These are phyloP conservation scores for Solanum rostratum DNA, from an alignment of 257 asterid species.

Conservation along the genomic window DNA sequence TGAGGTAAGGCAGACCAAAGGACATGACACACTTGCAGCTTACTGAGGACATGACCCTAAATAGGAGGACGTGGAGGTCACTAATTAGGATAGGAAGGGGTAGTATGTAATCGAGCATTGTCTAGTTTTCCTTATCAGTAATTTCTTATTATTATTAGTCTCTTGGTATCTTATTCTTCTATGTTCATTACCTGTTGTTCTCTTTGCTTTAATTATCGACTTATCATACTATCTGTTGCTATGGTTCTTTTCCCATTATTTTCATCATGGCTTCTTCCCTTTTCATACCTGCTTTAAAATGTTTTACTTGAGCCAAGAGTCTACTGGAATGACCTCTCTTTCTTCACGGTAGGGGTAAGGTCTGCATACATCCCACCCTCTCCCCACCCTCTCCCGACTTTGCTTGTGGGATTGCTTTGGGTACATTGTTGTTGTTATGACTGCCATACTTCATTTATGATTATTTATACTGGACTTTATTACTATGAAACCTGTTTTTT, in stretches of 20 bases:
- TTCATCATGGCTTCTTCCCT: background rate
- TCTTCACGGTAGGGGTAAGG: background rate
- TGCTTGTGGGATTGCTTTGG: background rate
- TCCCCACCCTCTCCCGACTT: background rate
- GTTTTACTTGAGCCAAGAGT: background rate
- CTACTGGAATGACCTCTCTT: background rate
- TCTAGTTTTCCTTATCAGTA: background rate
- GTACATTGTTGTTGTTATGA: background rate
- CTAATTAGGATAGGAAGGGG: background rate
- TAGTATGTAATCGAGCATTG: background rate
- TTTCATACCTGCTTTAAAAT: background rate
- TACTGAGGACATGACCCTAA: background rate
- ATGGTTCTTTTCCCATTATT: background rate
- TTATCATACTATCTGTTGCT: background rate
- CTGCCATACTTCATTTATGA: background rate
- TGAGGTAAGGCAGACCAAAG: background rate
- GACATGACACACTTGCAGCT: background rate
- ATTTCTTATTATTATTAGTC: background rate
- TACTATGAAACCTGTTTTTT: background rate
- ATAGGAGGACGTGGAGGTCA: background rate
- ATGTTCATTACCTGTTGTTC: background rate
- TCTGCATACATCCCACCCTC: background rate
- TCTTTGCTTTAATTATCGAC: background rate
- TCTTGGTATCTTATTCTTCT: background rate
- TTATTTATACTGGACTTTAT: background rate